Evolutionary conservation across 2,329 filamentous ascomycete species (phyloP), one percentile per base, ranked within the genome.

Genomic region (Periconia digitata): DNA sequence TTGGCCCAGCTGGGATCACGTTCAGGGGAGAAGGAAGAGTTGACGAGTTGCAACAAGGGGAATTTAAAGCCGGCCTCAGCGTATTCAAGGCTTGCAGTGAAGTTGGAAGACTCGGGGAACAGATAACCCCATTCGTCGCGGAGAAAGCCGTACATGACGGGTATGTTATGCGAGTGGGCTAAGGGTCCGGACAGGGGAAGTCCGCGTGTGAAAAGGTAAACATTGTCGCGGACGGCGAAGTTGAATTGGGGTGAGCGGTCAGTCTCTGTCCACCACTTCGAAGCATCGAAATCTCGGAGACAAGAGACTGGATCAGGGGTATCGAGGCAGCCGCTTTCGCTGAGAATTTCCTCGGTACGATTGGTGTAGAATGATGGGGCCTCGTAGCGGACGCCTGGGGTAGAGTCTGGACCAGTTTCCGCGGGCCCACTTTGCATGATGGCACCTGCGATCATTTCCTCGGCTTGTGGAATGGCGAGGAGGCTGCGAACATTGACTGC

Each of bases 71-170:
- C 6, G 16, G 21, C 27, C 21, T 40, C 16, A 18, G 42, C 15
- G 3, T 13, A 3, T 13, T 8, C 34, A 1, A 54, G n/a, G 21
- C 36, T 47, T 12, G 17, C 18, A 13, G 34, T 46, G 44, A 54
- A 54, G 34, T 51, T 54, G 24, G 41, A 37, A 4, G 47, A 39
- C 15, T 51, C 41, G 63, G 57, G 52, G 61, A 60, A 46, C 24
- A 70, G 50, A 60, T 69, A 62, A 53, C 65, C 50, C 54, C 68
- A 53, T 68, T 75, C 60, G 53, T 72, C 60, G 22, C 73, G 66
- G 58, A 70, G 74, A 37, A 63, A 56, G 52, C 72, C 73, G 6
- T 68, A 63, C 53, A 74, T 60, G 37, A 73, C 58, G 15, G 62
- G 57, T 8, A 74, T 52, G 38, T 60, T 59, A 46, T 50, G 56